Base-by-base conservation (phyloP, 352 stramenopile genomes). In the Phytophthora europaea region DNA sequence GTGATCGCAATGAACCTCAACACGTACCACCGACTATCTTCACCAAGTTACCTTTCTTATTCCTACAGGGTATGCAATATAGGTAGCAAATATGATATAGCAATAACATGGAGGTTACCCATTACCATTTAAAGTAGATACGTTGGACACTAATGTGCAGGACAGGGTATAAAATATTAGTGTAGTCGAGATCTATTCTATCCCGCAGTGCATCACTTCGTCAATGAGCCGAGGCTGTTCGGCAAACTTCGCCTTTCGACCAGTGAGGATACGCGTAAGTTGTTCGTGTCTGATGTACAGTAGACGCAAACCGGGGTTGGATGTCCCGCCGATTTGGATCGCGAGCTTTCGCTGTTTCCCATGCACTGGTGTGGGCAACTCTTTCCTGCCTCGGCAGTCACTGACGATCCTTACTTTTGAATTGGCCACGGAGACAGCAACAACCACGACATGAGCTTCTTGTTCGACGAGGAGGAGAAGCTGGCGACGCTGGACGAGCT, bases 391-490 rank as follows among this genome's bases (percentile, higher is more conserved):
- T 61, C 13, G 40, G 38, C 10, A 20, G 15, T 54, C 43, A 16
- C 22, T 62, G 36, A 28, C 31, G 18, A 63, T 62, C 23, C 28
- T 58, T 65, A 65, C n/a, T 60, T 71, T 65, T 16, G 33, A 59
- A 61, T 45, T 60, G 45, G 7, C 45, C 18, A 18, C 3, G 26
- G 15, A 36, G 20, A 61, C 5, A 31, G 51, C 40, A 56, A 36
- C 15, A 40, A 15, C 40, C 40, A 20, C 16, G 12, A 13, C 18
- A 80, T 80, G 73, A 77, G 53, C 59, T 81, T 70, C 53, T 54
- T 70, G 50, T 22, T 31, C 1, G 51, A 63, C 15, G 59, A 57
- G 10, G 61, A 60, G 16, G 67, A 70, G n/a, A 38, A 47, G 1
- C 23, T 61, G 22, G 61, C 54, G 10, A 65, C 67, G 6, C 33